Percentiles rank a stretch among this genome's conserved stretches.
Evolutionary conservation across 1,284 basidiomycete species (phyloP).

Genomic region (Sanghuangporus weigelae): DNA sequence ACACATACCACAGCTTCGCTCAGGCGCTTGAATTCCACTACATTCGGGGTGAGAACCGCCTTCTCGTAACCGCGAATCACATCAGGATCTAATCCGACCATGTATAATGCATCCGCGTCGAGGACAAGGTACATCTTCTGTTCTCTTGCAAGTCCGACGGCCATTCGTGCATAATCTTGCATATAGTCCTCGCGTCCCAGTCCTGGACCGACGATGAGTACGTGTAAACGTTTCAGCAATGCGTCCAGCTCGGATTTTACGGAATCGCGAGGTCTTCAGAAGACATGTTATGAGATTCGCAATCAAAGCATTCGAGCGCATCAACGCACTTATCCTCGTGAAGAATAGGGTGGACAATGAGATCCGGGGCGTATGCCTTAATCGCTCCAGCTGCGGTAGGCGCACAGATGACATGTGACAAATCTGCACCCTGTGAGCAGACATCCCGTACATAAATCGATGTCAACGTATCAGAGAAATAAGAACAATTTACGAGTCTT

Average conservation of each 20-base stretch:
- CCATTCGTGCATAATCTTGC: constrained; percentile 68
- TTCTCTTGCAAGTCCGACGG: constrained; percentile 41
- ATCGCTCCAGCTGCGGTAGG: constrained; percentile 87
- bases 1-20: constrained; percentile 63
- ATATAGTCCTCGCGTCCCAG: constrained; percentile 88
- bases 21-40: constrained; percentile 88
- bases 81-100: constrained; percentile 70
- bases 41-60: constrained; percentile 88
- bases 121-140: constrained; percentile 79
- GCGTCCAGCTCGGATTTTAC: constrained; percentile 59
- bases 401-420: constrained; percentile 96
- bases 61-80: constrained; percentile 77
- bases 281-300: background rate
- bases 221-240: constrained; percentile 83
- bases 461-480: background rate
- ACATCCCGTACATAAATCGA: background rate
- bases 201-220: constrained; percentile 90
- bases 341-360: constrained; percentile 94
- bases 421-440: constrained; percentile 72
- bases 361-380: constrained; percentile 93
- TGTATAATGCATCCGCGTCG: constrained; percentile 87
- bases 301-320: constrained; percentile 8
- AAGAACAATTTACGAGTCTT: constrained; percentile 53
- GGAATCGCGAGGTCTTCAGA: constrained; percentile 37
- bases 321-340: constrained; percentile 46